Evolutionary conservation across 768 basidiomycete genomes (phyloP).

Genomic region (Tephrocybe sp.): DNA sequence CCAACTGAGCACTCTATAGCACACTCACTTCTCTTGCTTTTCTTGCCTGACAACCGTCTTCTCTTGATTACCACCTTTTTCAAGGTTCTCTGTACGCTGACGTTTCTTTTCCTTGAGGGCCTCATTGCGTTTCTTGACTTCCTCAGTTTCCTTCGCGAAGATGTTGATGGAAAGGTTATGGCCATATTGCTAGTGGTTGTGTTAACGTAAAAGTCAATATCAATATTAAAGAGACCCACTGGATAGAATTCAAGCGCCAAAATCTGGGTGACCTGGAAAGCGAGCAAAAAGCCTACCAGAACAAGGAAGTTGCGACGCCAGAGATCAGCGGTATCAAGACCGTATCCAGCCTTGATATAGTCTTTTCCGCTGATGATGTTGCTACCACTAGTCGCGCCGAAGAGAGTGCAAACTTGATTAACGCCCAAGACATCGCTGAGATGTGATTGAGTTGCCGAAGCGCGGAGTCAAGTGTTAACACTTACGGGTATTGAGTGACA

Average conservation of each 20-base stretch:
- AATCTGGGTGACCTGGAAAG: constrained; percentile 71
- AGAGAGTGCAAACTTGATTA: constrained; percentile 79
- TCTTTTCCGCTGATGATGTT: constrained; percentile 52
- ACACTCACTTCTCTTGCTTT: constrained; percentile 12
- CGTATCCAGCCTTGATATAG: constrained; percentile 64
- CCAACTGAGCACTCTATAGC: too few relatives aligned
- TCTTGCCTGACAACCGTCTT: constrained; percentile 9
- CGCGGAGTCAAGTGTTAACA: constrained; percentile 12
- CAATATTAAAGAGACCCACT: constrained; percentile 32
- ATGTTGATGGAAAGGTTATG: constrained; percentile 51
- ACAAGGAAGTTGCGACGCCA: constrained; percentile 75
- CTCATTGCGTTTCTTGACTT: constrained; percentile 55
- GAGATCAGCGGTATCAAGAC: constrained; percentile 46
- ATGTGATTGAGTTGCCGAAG: constrained; percentile 15
- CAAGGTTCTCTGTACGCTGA: constrained; percentile 29
- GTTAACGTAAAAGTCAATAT: background rate
- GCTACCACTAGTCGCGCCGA: constrained; percentile 61
- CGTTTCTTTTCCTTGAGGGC: constrained; percentile 53
- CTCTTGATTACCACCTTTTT: constrained; percentile 19
- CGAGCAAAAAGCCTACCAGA: constrained; percentile 64
- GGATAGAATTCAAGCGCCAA: constrained; percentile 65
- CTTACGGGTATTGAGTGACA: constrained; percentile 62
- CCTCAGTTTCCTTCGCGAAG: constrained; percentile 57
- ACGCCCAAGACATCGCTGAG: constrained; percentile 49
- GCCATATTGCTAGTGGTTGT: constrained; percentile 44